Evolutionary conservation across 371 early-diverging fungal genomes (phyloP), one percentile per base, ranked within the genome.

Genomic region (Mucor ambiguus): DNA sequence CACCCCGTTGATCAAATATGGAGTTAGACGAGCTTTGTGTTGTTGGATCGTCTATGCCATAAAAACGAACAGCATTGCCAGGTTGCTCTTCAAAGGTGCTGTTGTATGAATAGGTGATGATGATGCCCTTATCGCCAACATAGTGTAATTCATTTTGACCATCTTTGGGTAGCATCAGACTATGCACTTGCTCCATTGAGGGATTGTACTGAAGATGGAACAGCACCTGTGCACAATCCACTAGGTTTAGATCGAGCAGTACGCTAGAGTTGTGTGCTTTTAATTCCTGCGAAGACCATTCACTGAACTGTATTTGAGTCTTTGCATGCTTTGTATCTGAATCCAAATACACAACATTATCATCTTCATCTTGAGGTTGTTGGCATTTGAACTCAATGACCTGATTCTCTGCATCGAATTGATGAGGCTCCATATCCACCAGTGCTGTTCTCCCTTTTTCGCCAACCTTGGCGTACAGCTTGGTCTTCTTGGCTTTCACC

Each of bases 181-280:
- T 16, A 33, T 74, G 72, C 1, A 72, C 24, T 14, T 74, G 70
- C 24, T 76, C 72, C 7, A 68, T 55, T 20, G 69, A 63, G n/a
- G 76, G 69, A 46, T 79, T 79, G 60, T 76, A 79, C 1, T 52
- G 38, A 37, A 70, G 30, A 60, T 79, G 79, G 46, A 79, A 74
- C 2, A 70, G 35, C 0, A 70, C 59, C 1, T 60, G 61, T 2
- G 74, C 79, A 38, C 66, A 67, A 16, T 76, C 74, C 9, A 18
- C 30, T 1, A 44, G 44, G 5, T 55, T 61, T 0, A 43, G 4
- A 8, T 10, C 26, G 16, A 52, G 38, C 24, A 57, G 32, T 2
- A 63, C 60, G 3, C 60, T 30, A 4, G 49, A 29, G 12, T 32
- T 48, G 9, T 22, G 18, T 28, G 12, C 12, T 30, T 48, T 16